A percentile compares a stretch with the other conserved stretches of the same genome.
Evolutionary conservation across 1,284 basidiomycete species (phyloP).

Genomic region (Earliella scabrosa): DNA sequence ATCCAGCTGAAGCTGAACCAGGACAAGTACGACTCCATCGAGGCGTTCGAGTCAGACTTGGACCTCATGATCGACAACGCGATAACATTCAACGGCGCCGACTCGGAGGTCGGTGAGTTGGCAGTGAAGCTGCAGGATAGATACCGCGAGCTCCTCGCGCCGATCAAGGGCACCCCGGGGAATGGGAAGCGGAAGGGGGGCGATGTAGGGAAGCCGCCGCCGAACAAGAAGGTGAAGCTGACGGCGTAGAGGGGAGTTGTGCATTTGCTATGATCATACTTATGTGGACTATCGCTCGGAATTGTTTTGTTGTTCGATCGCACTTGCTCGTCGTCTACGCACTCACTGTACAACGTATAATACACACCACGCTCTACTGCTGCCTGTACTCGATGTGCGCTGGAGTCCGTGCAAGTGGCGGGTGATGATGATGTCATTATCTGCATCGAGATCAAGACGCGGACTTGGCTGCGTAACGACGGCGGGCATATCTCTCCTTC

Average conservation of each 20-base stretch:
- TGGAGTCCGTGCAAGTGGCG: background rate
- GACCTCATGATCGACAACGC: constrained; percentile 88
- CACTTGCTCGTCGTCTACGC: constrained; percentile 22
- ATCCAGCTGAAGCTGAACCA: constrained; percentile 84
- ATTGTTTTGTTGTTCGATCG: constrained; percentile 19
- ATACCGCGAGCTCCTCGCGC: constrained; percentile 55
- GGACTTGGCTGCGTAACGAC: constrained; percentile 21
- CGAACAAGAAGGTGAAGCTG: constrained; percentile 68
- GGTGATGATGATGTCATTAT: constrained; percentile 27
- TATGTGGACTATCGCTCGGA: constrained; percentile 20
- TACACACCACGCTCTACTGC: constrained; percentile 12
- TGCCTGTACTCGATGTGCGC: no score
- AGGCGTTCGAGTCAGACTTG: constrained; percentile 82
- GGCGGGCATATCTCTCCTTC: constrained; percentile 8
- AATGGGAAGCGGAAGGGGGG: constrained; percentile 69
- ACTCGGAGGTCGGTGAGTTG: constrained; percentile 75
- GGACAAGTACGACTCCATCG: constrained; percentile 81
- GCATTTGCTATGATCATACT: constrained; percentile 21
- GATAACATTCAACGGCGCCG: constrained; percentile 81
- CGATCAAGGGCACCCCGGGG: constrained; percentile 43
- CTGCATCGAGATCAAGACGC: constrained; percentile 9
- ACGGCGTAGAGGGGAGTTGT: constrained; percentile 3
- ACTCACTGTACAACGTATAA: constrained; percentile 22
- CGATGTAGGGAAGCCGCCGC: constrained; percentile 65
- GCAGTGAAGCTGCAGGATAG: constrained; percentile 54